Conservation (phyloP, 2,329 filamentous ascomycete genomes). For the Colletotrichum brevisporum region DNA sequence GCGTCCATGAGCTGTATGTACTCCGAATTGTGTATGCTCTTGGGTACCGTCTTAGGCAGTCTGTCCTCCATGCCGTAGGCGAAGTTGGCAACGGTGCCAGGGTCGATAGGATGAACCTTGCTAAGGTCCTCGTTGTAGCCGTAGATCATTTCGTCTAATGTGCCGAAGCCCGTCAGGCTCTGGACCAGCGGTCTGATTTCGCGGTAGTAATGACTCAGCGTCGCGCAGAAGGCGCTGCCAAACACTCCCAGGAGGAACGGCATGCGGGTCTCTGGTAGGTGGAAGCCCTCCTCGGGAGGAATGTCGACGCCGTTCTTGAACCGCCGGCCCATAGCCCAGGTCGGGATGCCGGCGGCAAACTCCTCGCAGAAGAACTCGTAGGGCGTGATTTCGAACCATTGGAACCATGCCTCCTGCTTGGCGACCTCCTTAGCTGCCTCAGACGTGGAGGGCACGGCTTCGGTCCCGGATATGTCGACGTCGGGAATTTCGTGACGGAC, state of each 20-base stretch:
- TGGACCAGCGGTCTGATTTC: conserved; percentile 89
- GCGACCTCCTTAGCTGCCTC: conserved; percentile 67
- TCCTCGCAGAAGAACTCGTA: conserved; percentile 98
- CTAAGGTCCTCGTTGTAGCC: conserved; percentile 83
- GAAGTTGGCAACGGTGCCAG: conserved; percentile 91
- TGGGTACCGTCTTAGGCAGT: conserved; percentile 83
- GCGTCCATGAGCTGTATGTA: conserved; percentile 94
- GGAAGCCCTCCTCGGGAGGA: conserved; percentile 74
- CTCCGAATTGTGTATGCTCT: conserved; percentile 77
- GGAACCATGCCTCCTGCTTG: conserved; percentile 87
- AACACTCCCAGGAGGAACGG: conserved; percentile 94
- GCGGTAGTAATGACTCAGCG: conserved; percentile 94
- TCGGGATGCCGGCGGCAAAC: conserved; percentile 90
- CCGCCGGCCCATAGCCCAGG: conserved; percentile 89
- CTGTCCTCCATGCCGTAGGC: conserved; percentile 83
- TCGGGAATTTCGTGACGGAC: conserved; percentile 95
- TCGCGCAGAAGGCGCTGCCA: conserved; percentile 96
- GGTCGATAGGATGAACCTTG: conserved; percentile 95
- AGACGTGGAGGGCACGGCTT: conserved; percentile 49
- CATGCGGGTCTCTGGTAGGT: conserved; percentile 86
- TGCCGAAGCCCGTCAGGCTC: conserved; percentile 79
- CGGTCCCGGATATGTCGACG: conserved; percentile 60
- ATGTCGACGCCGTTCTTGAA: conserved; percentile 82
- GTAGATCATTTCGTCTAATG: conserved; percentile 86
- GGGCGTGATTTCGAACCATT: conserved; percentile 97